These are phyloP conservation scores for Akanthomyces uredinophilus DNA, from an alignment of 2,329 filamentous ascomycete genomes.

Conservation along the genomic window DNA sequence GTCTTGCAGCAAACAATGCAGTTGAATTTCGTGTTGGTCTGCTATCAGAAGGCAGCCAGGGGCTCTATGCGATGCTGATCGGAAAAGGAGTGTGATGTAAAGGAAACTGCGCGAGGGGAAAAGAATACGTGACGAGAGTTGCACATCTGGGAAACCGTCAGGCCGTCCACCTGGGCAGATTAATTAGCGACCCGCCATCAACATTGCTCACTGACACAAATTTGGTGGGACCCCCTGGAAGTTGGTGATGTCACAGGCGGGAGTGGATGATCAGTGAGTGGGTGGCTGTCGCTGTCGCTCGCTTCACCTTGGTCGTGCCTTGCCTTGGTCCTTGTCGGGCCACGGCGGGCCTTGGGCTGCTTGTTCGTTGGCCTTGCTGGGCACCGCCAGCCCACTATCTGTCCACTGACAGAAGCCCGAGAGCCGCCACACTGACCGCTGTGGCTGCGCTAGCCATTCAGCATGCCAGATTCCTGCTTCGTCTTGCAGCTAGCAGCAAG, in stretches of 20 bases:
- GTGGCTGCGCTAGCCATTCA: not conserved
- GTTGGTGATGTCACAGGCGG: conserved; percentile 12
- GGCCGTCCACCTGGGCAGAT: not conserved
- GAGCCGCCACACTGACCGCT: not conserved
- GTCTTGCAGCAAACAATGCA: not conserved
- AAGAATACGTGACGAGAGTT: not conserved
- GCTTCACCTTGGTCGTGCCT: not conserved
- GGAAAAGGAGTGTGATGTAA: not conserved
- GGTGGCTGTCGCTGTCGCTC: conserved; percentile 1
- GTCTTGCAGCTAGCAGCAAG: too few relatives aligned
- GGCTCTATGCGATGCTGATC: not conserved
- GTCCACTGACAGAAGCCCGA: not conserved
- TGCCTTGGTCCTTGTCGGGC: not conserved
- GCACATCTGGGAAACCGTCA: not conserved
- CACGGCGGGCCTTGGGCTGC: not conserved
- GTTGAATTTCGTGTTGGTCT: not conserved
- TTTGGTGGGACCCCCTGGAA: conserved; percentile 10
- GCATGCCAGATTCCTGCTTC: not conserved
- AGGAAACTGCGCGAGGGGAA: not conserved
- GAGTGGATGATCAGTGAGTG: not conserved
- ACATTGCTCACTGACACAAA: not conserved
- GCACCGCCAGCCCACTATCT: not conserved
- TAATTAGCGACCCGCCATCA: conserved; percentile 1
- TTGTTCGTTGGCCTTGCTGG: not conserved
- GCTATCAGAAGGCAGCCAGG: not conserved